These are phyloP conservation scores for Candida khao-thaluensis DNA, from an alignment of 805 yeast species.

Conservation along the genomic window DNA sequence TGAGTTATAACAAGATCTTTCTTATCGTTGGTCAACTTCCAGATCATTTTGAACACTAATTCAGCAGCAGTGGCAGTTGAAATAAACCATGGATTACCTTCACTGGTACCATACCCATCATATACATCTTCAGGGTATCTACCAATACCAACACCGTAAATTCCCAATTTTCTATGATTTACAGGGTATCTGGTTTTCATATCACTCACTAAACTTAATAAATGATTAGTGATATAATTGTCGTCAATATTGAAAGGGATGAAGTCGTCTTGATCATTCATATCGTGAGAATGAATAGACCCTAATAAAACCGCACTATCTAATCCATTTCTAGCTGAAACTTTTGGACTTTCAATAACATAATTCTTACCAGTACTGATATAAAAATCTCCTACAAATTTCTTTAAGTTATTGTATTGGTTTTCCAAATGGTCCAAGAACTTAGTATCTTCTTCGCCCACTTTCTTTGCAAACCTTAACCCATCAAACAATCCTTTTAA, in stretches of 20 bases:
- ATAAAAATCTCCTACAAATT: constrained; percentile 37
- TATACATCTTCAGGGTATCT: constrained; percentile 92
- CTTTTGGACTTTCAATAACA: constrained; percentile 66
- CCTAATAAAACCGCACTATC: constrained; percentile 75
- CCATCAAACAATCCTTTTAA: constrained; percentile 65
- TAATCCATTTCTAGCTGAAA: constrained; percentile 61
- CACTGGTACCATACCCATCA: constrained; percentile 67
- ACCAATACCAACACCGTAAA: constrained; percentile 70
- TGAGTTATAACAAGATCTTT: constrained; percentile 45
- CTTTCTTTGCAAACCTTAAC: constrained; percentile 30
- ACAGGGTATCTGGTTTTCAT: constrained; percentile 79
- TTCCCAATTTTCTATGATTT: constrained; percentile 50
- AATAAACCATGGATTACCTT: constrained; percentile 94
- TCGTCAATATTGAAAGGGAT: constrained; percentile 67
- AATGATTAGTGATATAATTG: constrained; percentile 57
- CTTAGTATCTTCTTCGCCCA: constrained; percentile 18
- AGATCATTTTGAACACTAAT: constrained; percentile 54
- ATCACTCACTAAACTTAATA: constrained; percentile 58
- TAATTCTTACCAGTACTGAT: constrained; percentile 30
- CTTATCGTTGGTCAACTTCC: constrained; percentile 37
- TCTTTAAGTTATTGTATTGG: constrained; percentile 34
- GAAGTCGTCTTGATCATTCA: constrained; percentile 29
- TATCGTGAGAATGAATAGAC: constrained; percentile 46
- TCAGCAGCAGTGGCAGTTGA: constrained; percentile 71
- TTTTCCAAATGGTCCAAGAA: constrained; percentile 29